Evolutionary conservation across 1,284 basidiomycete genomes (phyloP).

Genomic region (Ustilago hordei): DNA sequence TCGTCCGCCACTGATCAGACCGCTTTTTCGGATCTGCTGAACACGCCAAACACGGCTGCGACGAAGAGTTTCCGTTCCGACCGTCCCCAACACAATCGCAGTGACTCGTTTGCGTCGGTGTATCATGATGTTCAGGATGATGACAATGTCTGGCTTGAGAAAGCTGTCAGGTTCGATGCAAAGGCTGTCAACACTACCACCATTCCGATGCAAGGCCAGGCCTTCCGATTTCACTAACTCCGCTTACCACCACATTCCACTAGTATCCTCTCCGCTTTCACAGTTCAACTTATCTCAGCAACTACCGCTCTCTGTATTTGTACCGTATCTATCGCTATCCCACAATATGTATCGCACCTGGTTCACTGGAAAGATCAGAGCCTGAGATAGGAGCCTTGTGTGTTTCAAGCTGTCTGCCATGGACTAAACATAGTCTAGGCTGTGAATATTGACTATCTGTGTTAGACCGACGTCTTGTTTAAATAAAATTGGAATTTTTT

Average conservation of each 20-base stretch:
- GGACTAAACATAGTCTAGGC: background rate
- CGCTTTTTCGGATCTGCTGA: slow-evolving; percentile 9
- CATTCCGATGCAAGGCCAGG: slow-evolving; percentile 14
- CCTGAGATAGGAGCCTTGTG: background rate
- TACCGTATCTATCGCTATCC: slow-evolving; percentile 8
- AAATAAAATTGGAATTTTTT: background rate
- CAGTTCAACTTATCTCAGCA: background rate
- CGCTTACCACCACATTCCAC: background rate
- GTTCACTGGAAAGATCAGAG: background rate
- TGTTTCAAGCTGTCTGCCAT: background rate
- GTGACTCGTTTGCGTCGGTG: slow-evolving; percentile 22
- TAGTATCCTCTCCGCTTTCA: background rate
- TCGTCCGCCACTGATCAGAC: slow-evolving; percentile 33
- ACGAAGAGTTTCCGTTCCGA: slow-evolving; percentile 3
- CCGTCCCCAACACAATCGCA: slow-evolving; percentile 19
- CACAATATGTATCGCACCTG: slow-evolving; percentile 13
- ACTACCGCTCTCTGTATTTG: slow-evolving; percentile 14
- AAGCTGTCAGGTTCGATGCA: slow-evolving; percentile 1
- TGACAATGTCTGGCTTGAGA: background rate
- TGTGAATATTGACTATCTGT: background rate
- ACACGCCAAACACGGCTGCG: slow-evolving; percentile 8
- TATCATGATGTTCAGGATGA: slow-evolving; percentile 38
- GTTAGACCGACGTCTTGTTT: background rate
- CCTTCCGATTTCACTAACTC: background rate
- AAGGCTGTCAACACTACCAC: slow-evolving; percentile 1